Evolutionary conservation across 768 basidiomycete genomes (phyloP).

Genomic region (Lactifluus piperatus): DNA sequence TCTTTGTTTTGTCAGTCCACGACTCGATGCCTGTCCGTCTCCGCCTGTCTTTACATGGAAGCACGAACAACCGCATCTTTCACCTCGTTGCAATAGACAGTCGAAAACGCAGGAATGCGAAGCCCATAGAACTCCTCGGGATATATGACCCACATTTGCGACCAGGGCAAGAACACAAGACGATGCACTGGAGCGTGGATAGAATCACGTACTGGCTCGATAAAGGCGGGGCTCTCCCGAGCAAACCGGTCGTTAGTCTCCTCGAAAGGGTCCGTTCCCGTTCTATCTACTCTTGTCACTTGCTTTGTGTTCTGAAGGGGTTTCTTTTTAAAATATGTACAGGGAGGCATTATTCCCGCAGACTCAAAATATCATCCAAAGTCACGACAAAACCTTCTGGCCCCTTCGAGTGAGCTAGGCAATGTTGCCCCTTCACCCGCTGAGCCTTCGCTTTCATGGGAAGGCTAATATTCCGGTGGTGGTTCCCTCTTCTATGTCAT

Average conservation of each 20-base stretch:
- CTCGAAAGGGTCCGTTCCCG: slow-evolving; percentile 61
- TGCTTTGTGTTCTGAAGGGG: slow-evolving; percentile 6
- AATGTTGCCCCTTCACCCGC: neutral
- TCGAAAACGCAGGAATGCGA: slow-evolving; percentile 64
- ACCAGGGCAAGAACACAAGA: slow-evolving; percentile 49
- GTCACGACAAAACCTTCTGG: neutral
- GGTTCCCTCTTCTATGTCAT: neutral
- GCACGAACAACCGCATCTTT: slow-evolving; percentile 64
- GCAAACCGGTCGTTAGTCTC: slow-evolving; percentile 64
- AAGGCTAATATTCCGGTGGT: neutral
- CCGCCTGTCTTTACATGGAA: slow-evolving; percentile 77
- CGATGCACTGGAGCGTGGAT: slow-evolving; percentile 83
- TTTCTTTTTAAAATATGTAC: neutral
- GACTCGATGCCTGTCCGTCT: slow-evolving; percentile 74
- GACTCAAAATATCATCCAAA: slow-evolving; percentile 47
- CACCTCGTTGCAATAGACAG: slow-evolving; percentile 81
- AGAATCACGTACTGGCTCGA: slow-evolving; percentile 86
- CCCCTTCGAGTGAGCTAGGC: neutral
- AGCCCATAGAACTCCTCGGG: slow-evolving; percentile 82
- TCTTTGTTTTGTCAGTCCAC: no score
- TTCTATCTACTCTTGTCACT: neutral
- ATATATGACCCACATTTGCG: slow-evolving; percentile 66
- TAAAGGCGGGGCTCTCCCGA: slow-evolving; percentile 70
- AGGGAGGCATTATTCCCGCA: slow-evolving; percentile 58
- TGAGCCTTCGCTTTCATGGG: slow-evolving; percentile 2